Percentiles rank a stretch among this genome's conserved stretches.
Conservation (phyloP, 192 early-diverging fungal species). For the Globomyces pollinis-pini region DNA sequence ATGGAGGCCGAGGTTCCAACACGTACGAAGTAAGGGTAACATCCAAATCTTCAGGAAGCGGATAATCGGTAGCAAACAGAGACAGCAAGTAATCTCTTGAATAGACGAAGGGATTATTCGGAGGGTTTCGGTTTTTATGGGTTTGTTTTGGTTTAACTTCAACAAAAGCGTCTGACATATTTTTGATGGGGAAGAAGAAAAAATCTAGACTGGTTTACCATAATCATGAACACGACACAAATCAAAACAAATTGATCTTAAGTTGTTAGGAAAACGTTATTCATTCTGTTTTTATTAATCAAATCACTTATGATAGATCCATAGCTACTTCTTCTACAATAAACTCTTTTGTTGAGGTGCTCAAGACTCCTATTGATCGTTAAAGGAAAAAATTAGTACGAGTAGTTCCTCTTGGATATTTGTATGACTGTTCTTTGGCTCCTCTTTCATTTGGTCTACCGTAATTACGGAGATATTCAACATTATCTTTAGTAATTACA, state of each 20-base stretch:
- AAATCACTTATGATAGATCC: not conserved
- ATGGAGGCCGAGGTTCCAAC: not conserved
- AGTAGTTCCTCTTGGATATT: conserved; percentile 45
- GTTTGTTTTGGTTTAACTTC: not conserved
- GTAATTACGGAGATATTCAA: conserved; percentile 82
- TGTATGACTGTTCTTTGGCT: conserved; percentile 79
- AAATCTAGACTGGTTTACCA: too few relatives aligned
- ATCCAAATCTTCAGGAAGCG: not conserved
- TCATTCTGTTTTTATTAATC: too few relatives aligned
- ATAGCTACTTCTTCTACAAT: not conserved
- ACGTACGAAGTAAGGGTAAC: not conserved
- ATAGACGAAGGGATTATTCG: conserved; percentile 2
- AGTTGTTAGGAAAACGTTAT: too few relatives aligned
- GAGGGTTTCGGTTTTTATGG: not conserved
- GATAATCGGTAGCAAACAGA: not conserved
- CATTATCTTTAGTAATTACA: conserved; percentile 79
- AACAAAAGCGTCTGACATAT: too few relatives aligned
- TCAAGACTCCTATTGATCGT: not conserved
- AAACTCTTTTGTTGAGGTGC: not conserved
- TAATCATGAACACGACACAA: too few relatives aligned
- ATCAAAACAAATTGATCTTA: too few relatives aligned
- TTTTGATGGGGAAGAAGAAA: too few relatives aligned
- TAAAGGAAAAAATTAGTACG: not conserved
- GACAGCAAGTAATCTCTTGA: conserved; percentile 1
- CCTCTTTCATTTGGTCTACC: conserved; percentile 81